Evolutionary conservation across 208 protist genomes (phyloP).

Genomic region (Leishmania guyanensis): DNA sequence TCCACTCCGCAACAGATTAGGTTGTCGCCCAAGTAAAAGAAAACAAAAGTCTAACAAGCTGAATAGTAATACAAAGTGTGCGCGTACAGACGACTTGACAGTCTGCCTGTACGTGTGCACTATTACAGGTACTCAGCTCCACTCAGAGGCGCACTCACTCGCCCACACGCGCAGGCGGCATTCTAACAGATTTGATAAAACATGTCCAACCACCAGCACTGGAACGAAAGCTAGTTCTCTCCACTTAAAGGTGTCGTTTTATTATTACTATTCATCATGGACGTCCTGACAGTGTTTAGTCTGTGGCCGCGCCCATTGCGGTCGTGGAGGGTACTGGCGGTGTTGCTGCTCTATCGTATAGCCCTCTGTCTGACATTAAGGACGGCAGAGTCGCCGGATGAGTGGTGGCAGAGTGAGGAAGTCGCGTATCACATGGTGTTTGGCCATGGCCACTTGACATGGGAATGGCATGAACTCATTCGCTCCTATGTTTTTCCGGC

Average conservation of each 20-base stretch:
- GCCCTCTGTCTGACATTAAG: slow-evolving; percentile 48
- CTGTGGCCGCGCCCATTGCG: slow-evolving; percentile 25
- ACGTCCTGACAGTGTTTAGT: slow-evolving; percentile 24
- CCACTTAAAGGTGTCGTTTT: not conserved
- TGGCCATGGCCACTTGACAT: slow-evolving; percentile 72
- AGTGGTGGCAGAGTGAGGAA: slow-evolving; percentile 90
- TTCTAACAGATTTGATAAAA: not conserved
- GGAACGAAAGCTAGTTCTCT: not conserved
- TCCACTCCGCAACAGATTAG: not conserved
- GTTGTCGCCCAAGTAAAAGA: not conserved
- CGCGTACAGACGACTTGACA: not conserved
- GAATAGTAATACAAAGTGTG: not conserved
- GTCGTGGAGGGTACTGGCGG: slow-evolving; percentile 17
- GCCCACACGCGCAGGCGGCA: not conserved
- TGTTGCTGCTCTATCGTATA: slow-evolving; percentile 52
- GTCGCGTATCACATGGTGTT: slow-evolving; percentile 86
- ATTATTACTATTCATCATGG: slow-evolving; percentile 4
- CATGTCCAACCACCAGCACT: not conserved
- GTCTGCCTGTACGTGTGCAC: not conserved
- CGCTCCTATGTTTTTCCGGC: slow-evolving; percentile 76
- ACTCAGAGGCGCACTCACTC: not conserved
- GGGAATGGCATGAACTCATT: slow-evolving; percentile 81
- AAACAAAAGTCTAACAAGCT: not conserved
- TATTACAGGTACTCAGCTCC: not conserved
- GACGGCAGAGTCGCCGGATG: slow-evolving; percentile 74